Evolutionary conservation across 2,329 filamentous ascomycete species (phyloP), one percentile per base, ranked within the genome.

Genomic region (Paecilomyces dactylethromorphus): DNA sequence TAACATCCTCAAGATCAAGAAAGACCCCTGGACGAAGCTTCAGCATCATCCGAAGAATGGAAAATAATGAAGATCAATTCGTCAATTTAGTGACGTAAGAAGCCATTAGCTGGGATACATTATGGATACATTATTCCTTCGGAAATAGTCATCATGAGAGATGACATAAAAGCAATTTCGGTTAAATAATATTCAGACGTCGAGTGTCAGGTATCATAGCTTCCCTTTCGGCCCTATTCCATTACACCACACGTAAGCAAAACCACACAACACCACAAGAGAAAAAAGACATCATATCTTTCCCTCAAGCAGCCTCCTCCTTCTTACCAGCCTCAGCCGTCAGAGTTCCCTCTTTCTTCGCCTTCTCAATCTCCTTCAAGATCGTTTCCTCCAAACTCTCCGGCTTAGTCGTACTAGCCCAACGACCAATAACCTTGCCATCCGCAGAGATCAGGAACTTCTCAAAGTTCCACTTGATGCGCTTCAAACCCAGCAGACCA

Each of bases 401-500:
- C 0, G 94, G 94, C 82, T 92, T 94, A 60, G 89, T 91, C 18
- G 86, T 89, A 75, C 90, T 93, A 33, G 91, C 90, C 91, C 92
- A 99, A 64, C 94, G 82, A 29, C 84, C 84, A 78, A 90, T 89
- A 66, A 97, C 91, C 78, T 88, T 84, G 26, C 94, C 94, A 75
- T 97, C 91, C 62, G 85, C 84, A 61, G 88, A 89, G 64, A 99
- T 81, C 63, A 99, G 79, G 79, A 97, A 99, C 85, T 99, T 99
- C 78, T 99, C 94, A 81, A 97, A 99, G 80, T 99, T 99, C 94
- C 94, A 99, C 88, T 97, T 97, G 69, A 99, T 82, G 62, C 87
- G 78, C 87, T 95, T 93, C 71, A 97, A 74, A 21, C 94, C 94
- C 78, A 97, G 78, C 58, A 97, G 70, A 22, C 94, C 92, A 0